A percentile compares a stretch with the other conserved stretches of the same genome.
These are phyloP conservation scores for Nigrospora osmanthi DNA, from an alignment of 2,329 filamentous ascomycete species.

Conservation along the genomic window DNA sequence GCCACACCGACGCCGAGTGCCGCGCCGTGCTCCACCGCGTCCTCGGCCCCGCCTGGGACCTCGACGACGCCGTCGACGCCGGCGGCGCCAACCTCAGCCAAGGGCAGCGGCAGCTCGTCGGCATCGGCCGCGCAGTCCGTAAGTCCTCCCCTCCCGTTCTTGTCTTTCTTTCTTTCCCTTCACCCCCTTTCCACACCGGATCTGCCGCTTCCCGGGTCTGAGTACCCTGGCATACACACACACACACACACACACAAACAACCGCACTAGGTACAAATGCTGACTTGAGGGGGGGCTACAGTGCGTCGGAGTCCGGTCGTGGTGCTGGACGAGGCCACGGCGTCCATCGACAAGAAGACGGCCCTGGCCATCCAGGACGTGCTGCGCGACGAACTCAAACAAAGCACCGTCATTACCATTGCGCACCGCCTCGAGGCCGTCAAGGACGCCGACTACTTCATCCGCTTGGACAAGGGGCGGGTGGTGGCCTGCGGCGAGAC, in stretches of 20 bases:
- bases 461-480: conserved; percentile 43
- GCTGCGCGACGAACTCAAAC: conserved; percentile 42
- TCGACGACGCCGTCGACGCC: conserved; percentile 45
- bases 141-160: conserved; percentile 14
- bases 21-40: conserved; percentile 49
- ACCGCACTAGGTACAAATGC: no score
- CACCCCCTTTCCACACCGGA: no score
- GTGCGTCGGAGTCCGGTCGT: conserved; percentile 44
- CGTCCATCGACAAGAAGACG: conserved; percentile 53
- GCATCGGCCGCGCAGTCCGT: conserved; percentile 52
- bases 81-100: conserved; percentile 56
- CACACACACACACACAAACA: no score
- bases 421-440: conserved; percentile 60
- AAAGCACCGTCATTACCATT: conserved; percentile 57
- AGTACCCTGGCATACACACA: no score
- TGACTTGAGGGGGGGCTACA: no score
- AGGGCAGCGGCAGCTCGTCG: conserved; percentile 55
- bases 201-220: no score
- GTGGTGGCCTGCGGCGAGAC: conserved; percentile 34
- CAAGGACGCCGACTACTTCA: conserved; percentile 45
- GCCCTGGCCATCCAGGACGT: conserved; percentile 51
- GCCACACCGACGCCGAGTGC: conserved; percentile 45
- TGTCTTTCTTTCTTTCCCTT: no score
- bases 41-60: conserved; percentile 39
- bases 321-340: conserved; percentile 58